Conservation (phyloP, 2,329 filamentous ascomycete species). For the Paecilomyces sp. region DNA sequence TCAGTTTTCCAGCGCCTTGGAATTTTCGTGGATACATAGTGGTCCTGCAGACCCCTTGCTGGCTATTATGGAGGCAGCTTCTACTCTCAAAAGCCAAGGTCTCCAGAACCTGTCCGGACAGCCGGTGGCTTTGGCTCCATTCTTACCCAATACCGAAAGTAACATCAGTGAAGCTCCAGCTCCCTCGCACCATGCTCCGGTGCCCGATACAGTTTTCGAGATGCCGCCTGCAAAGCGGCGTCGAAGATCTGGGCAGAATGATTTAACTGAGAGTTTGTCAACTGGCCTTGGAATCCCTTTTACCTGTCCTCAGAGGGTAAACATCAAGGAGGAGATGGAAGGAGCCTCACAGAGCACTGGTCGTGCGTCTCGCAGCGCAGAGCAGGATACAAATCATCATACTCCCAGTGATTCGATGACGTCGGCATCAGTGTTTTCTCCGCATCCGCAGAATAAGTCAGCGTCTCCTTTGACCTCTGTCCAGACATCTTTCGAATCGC, state of each 20-base stretch:
- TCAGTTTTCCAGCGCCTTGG: background rate
- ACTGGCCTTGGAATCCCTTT: background rate
- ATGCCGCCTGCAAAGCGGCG: constrained; percentile 13
- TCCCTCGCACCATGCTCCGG: constrained; percentile 1
- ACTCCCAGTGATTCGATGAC: constrained; percentile 20
- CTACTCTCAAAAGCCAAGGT: constrained; percentile 12
- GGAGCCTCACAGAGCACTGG: constrained; percentile 11
- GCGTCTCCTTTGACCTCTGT: constrained; percentile 16
- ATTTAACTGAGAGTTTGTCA: background rate
- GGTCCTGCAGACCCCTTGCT: constrained; percentile 2
- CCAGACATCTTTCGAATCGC: constrained; percentile 9
- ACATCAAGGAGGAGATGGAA: background rate
- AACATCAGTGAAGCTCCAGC: constrained; percentile 1
- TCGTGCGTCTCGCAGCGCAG: constrained; percentile 8
- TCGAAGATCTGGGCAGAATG: constrained; percentile 7
- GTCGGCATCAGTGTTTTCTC: constrained; percentile 17
- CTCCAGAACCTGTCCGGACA: constrained; percentile 6
- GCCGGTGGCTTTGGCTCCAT: constrained; percentile 8
- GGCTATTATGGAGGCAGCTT: constrained; percentile 17
- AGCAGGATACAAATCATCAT: constrained; percentile 12
- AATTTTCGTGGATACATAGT: background rate
- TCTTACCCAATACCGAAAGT: constrained; percentile 1
- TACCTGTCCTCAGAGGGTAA: background rate
- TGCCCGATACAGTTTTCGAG: background rate
- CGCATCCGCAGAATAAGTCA: constrained; percentile 16